Conservation (phyloP, 768 basidiomycete genomes). For the Boletus patriciae region DNA sequence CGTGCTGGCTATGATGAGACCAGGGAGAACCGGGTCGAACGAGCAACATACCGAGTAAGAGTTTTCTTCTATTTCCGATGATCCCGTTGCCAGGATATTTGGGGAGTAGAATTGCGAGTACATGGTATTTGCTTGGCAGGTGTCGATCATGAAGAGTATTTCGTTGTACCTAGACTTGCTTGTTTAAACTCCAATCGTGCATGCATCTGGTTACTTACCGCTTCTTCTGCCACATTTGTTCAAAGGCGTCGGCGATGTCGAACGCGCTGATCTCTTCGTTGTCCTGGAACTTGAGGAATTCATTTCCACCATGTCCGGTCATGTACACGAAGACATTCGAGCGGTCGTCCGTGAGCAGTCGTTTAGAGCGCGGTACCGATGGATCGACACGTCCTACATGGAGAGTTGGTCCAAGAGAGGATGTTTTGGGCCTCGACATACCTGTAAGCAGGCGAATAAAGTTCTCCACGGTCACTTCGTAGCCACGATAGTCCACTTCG, state of each 20-base stretch:
- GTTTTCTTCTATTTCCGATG: slow-evolving; percentile 79
- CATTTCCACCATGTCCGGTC: slow-evolving; percentile 98
- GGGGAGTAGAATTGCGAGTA: slow-evolving; percentile 92
- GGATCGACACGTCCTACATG: slow-evolving; percentile 76
- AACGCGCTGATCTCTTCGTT: slow-evolving; percentile 97
- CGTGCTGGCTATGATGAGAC: slow-evolving; percentile 55
- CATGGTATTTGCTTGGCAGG: slow-evolving; percentile 96
- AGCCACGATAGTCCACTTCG: slow-evolving; percentile 97
- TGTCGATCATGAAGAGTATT: slow-evolving; percentile 97
- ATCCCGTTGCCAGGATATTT: slow-evolving; percentile 89
- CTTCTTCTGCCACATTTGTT: slow-evolving; percentile 98
- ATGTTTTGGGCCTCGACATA: slow-evolving; percentile 34
- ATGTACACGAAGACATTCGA: slow-evolving; percentile 97
- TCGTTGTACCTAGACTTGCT: slow-evolving; percentile 76
- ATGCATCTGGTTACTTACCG: slow-evolving; percentile 47
- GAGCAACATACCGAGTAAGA: slow-evolving; percentile 81
- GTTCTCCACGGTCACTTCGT: slow-evolving; percentile 97
- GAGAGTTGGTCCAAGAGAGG: neutral
- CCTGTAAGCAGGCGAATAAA: slow-evolving; percentile 91
- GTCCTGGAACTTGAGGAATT: slow-evolving; percentile 99
- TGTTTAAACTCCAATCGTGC: neutral
- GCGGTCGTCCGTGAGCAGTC: slow-evolving; percentile 83
- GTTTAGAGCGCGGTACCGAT: slow-evolving; percentile 87
- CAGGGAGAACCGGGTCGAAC: neutral
- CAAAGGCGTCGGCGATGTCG: slow-evolving; percentile 97